phyloP scores from a whole-genome alignment of 805 yeast genomes.

The Ogataea neopini region DNA sequence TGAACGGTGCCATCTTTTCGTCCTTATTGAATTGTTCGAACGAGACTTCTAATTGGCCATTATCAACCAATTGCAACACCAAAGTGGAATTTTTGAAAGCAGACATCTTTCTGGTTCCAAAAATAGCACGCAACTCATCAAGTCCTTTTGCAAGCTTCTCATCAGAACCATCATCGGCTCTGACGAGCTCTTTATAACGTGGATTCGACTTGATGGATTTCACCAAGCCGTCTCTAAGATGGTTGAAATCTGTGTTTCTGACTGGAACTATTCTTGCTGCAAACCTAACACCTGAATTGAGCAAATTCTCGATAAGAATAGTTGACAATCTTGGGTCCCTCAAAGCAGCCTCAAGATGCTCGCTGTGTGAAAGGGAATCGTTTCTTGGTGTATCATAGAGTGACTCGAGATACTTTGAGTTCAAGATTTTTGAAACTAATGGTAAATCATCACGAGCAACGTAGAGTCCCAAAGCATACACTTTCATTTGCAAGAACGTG shows the following conservation, averaged over 20 bases:
- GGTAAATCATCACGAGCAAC: slow-evolving; percentile 59
- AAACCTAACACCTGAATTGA: slow-evolving; percentile 61
- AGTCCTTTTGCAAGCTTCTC: slow-evolving; percentile 47
- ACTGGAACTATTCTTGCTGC: slow-evolving; percentile 80
- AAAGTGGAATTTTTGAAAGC: slow-evolving; percentile 75
- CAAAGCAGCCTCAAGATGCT: slow-evolving; percentile 45
- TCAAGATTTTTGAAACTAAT: slow-evolving; percentile 42
- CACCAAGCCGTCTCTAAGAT: slow-evolving; percentile 84
- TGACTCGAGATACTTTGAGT: slow-evolving; percentile 42
- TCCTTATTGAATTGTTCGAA: slow-evolving; percentile 43
- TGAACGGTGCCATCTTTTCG: slow-evolving; percentile 26
- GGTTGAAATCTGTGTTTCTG: slow-evolving; percentile 88
- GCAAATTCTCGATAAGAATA: slow-evolving; percentile 53
- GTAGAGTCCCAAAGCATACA: slow-evolving; percentile 85
- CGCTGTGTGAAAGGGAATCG: slow-evolving; percentile 33
- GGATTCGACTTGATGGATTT: slow-evolving; percentile 75
- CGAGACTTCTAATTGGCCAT: slow-evolving; percentile 48
- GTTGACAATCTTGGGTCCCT: slow-evolving; percentile 54
- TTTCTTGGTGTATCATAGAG: slow-evolving; percentile 25
- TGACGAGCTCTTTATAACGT: slow-evolving; percentile 48
- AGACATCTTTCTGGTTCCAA: slow-evolving; percentile 60
- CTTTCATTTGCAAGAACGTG: slow-evolving; percentile 78
- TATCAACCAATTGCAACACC: slow-evolving; percentile 51
- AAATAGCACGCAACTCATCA: slow-evolving; percentile 61
- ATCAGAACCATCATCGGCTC: slow-evolving; percentile 45